A percentile compares a stretch with the other conserved stretches of the same genome.
Evolutionary conservation across 257 asterid genomes (phyloP).

Genomic region (Primulina huaijiensis): DNA sequence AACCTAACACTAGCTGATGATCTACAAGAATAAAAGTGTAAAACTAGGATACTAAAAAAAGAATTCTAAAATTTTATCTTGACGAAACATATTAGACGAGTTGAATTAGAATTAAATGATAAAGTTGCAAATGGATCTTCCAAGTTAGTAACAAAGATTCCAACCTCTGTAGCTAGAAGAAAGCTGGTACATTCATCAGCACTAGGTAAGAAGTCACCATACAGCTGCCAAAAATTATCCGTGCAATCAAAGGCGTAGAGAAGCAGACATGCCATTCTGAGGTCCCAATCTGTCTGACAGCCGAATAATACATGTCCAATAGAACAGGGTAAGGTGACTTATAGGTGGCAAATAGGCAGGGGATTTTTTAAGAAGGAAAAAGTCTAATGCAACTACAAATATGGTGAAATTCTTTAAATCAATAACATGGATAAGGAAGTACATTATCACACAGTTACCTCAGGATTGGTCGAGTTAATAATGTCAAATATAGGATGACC

Average conservation of each 20-base stretch:
- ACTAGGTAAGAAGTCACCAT: constrained; percentile 90
- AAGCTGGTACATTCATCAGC: constrained; percentile 87
- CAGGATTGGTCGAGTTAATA: constrained; percentile 89
- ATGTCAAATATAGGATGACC: constrained; percentile 98
- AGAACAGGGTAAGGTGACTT: not conserved
- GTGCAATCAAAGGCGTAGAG: constrained; percentile 86
- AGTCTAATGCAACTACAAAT: constrained; percentile 5
- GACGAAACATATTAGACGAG: not conserved
- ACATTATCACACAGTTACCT: constrained; percentile 48
- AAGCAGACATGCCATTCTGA: constrained; percentile 91
- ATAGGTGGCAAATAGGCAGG: not conserved
- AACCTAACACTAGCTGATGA: not conserved
- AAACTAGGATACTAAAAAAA: not conserved
- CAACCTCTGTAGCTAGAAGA: constrained; percentile 93
- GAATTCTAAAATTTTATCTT: not conserved
- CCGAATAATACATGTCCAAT: not conserved
- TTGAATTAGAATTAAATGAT: not conserved
- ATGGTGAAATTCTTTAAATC: not conserved
- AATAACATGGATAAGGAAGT: constrained; percentile 20
- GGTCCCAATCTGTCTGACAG: constrained; percentile 94
- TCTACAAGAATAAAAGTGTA: not conserved
- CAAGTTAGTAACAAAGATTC: constrained; percentile 25
- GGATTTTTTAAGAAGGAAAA: not conserved
- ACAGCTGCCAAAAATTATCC: constrained; percentile 92
- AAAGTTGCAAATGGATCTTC: constrained; percentile 12